Evolutionary conservation across 352 stramenopile species (phyloP), one percentile per base, ranked within the genome.

Genomic region (Globisporangium lucens): DNA sequence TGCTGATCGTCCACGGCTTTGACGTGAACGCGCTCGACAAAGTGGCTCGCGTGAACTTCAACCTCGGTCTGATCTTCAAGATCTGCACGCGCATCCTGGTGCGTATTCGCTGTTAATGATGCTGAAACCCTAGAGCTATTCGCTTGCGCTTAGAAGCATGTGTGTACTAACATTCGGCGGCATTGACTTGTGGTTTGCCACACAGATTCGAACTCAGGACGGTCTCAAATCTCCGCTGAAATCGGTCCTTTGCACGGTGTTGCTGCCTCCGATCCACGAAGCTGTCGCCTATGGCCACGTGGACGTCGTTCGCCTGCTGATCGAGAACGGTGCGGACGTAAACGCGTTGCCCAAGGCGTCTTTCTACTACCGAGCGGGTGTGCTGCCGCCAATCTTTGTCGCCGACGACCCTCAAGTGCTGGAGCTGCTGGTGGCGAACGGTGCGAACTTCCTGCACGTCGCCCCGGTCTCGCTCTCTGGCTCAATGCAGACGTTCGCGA

Each of bases 31-130:
- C 75, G 13, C 73, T 91, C 3, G 84, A 94, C 65, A 94, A 94
- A 69, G 85, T 94, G 3, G 70, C 81, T 38, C 83, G 84, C 33
- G 81, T 93, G 17, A 91, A 92, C 63, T 93, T 94, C 29, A 94
- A 93, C 29, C 69, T 92, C 22, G 81, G 80, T 0, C 60, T 91
- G 15, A 64, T 91, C 5, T 94, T 92, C 71, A 89, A 91, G 63
- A 76, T 89, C 56, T 74, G 76, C 62, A 90, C 77, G 51, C 80
- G 83, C 4, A 70, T 90, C 57, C 52, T 90, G 58, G 77, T 89
- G 82, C 57, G 73, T 66, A n/a, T 49, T 17, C 2, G 10, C 12
- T 47, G 29, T 57, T 56, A 43, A 15, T 35, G 2, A 24, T 5
- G 2, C 24, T 29, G n/a, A 27, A 27, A 27, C 12, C 47, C 17